Conservation (phyloP, 805 yeast genomes). For the Grigorovia yakushimaensis region DNA sequence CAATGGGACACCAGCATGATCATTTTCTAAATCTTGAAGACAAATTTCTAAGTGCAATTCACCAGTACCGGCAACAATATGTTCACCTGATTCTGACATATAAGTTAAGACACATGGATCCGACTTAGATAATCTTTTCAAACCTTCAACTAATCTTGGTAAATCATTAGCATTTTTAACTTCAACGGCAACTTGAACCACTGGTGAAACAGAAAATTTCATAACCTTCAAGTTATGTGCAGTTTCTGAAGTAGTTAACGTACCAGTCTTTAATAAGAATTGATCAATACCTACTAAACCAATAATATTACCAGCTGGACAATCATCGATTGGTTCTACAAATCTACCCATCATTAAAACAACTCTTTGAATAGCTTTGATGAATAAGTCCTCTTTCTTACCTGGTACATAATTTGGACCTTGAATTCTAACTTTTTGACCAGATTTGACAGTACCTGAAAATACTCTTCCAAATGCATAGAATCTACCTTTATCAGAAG, state of each 20-base stretch:
- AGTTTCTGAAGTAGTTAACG: slow-evolving; percentile 90
- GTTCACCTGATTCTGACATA: slow-evolving; percentile 96
- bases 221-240: slow-evolving; percentile 99
- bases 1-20: slow-evolving; percentile 99
- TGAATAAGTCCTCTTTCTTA: slow-evolving; percentile 92
- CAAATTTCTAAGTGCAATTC: slow-evolving; percentile 99
- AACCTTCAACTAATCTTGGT: slow-evolving; percentile 99
- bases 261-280: slow-evolving; percentile 98
- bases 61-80: slow-evolving; percentile 99
- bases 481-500: slow-evolving; percentile 99
- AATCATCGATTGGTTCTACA: slow-evolving; percentile 96
- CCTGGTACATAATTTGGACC: slow-evolving; percentile 99
- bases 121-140: slow-evolving; percentile 98
- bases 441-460: slow-evolving; percentile 98
- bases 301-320: slow-evolving; percentile 99
- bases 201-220: slow-evolving; percentile 99
- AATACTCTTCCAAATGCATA: slow-evolving; percentile 99
- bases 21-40: slow-evolving; percentile 89
- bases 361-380: slow-evolving; percentile 97
- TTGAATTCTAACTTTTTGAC: slow-evolving; percentile 98
- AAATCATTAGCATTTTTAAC: slow-evolving; percentile 98
- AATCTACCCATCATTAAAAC: slow-evolving; percentile 99
- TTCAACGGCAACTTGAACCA: slow-evolving; percentile 98
- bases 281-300: slow-evolving; percentile 99
- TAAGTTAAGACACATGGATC: slow-evolving; percentile 93